Percentiles rank a stretch among this genome's conserved stretches.
phyloP scores from a whole-genome alignment of 2,329 filamentous ascomycete genomes.

The Phialophora verrucosa region DNA sequence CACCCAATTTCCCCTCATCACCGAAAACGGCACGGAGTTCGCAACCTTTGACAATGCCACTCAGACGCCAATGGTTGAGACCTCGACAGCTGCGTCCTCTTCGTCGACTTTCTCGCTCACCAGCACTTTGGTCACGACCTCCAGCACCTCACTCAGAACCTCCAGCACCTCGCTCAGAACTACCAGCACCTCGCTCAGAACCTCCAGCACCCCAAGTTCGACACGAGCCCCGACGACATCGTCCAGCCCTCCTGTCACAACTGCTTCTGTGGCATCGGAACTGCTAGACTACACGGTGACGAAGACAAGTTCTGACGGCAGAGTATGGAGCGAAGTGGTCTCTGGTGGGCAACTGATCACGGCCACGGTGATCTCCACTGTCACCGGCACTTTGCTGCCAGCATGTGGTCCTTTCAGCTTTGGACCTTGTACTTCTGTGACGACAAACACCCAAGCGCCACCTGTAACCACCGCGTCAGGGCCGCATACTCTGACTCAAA shows the following conservation, averaged over 20 bases:
- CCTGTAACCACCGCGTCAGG: not conserved
- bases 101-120: not conserved
- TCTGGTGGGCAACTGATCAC: not conserved
- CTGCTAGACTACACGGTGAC: not conserved
- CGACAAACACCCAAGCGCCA: not conserved
- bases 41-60: conserved; percentile 5
- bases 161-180: not conserved
- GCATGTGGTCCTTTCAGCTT: conserved; percentile 2
- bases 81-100: not conserved
- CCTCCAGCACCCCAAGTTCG: too few species aligned
- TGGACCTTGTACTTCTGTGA: not conserved
- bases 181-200: too few species aligned
- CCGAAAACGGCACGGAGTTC: not conserved
- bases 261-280: not conserved
- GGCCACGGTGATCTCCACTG: not conserved
- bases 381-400: not conserved
- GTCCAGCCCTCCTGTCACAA: not conserved
- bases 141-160: not conserved
- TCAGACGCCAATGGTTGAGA: conserved; percentile 2
- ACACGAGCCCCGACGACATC: too few species aligned
- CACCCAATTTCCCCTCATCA: conserved; percentile 17
- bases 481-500: not conserved
- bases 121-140: not conserved
- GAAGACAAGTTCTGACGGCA: not conserved
- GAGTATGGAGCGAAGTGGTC: not conserved